Base-by-base conservation (phyloP, 2,329 filamentous ascomycete genomes). In the Dactylellina leptospora region DNA sequence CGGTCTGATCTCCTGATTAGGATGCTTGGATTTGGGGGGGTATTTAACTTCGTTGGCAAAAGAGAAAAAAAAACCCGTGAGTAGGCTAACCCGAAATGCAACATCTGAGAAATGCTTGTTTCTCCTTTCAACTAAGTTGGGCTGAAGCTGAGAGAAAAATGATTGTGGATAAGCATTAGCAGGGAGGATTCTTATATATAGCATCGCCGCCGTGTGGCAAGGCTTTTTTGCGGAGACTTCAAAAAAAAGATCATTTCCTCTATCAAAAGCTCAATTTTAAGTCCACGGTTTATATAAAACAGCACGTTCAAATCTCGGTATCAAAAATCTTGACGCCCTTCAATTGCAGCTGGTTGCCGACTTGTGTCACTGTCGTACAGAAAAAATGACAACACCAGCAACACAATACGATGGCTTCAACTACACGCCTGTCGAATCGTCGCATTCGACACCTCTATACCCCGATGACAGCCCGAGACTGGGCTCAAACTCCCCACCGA, bases 331-430 rank as follows among this genome's bases (percentile, higher is more conserved):
- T 4, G 8, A 18, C 8, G 38, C 38, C 16, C 4, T n/a, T 16
- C 8, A 42, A 42, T 42, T 16, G 8, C 9, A n/a, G 4, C 23
- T 10, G 16, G 10, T 20, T 53, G 28, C 54, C 60, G 63, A 69
- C 63, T 28, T 40, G n/a, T 13, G 36, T 22, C 28, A 5, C 50
- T 28, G 3, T 36, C 2, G 20, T 18, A 42, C 47, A 16, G 18
- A 11, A 20, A 72, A 64, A 64, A 72, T 72, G 68, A 59, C 51
- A 28, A 66, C 68, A 60, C 47, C 23, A 13, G 10, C 68, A 72
- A 72, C 68, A 55, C 68, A 72, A 36, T 48, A 58, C 18, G 36
- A 53, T 42, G 33, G 45, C 44, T 30, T 51, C 47, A 33, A 33
- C 4, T 66, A 66, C 16, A 16, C 33, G 20, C 51, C 66, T 5